Conservation (phyloP, 345 rosid genomes). For the Linum tenue region DNA sequence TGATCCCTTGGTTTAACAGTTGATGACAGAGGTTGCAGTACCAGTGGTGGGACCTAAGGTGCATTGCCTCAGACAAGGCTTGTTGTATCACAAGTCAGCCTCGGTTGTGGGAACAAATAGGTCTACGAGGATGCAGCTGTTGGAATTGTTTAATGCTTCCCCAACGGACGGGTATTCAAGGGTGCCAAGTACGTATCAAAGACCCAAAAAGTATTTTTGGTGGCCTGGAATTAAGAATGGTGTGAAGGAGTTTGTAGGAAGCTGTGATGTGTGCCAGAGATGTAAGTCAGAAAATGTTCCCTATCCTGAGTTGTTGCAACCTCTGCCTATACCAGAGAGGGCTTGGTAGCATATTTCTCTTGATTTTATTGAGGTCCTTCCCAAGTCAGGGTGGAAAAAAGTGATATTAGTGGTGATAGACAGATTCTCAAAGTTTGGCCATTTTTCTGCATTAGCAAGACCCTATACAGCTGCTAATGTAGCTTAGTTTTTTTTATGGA, state of each 20-base stretch:
- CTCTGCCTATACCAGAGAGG: no score
- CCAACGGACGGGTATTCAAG: not conserved
- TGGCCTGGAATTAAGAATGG: not conserved
- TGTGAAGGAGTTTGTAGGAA: not conserved
- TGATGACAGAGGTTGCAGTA: not conserved
- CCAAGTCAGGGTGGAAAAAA: not conserved
- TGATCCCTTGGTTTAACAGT: not conserved
- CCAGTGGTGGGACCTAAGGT: not conserved
- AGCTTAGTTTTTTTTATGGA: not conserved
- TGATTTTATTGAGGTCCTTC: not conserved
- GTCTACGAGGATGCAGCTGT: not conserved
- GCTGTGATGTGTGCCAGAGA: not conserved
- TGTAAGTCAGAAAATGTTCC: no score
- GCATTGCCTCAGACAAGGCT: not conserved
- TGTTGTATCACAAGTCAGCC: no score
- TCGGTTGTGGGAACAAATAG: not conserved
- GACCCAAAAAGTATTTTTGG: not conserved
- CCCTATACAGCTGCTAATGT: not conserved
- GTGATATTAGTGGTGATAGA: slow-evolving; percentile 2
- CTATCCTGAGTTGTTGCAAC: no score
- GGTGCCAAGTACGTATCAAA: not conserved
- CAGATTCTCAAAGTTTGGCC: not conserved
- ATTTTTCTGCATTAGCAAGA: not conserved
- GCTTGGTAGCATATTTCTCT: slow-evolving; percentile 1
- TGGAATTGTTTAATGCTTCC: not conserved